Base-by-base conservation (phyloP, 2,329 filamentous ascomycete species). In the Trichoderma atroviride region DNA sequence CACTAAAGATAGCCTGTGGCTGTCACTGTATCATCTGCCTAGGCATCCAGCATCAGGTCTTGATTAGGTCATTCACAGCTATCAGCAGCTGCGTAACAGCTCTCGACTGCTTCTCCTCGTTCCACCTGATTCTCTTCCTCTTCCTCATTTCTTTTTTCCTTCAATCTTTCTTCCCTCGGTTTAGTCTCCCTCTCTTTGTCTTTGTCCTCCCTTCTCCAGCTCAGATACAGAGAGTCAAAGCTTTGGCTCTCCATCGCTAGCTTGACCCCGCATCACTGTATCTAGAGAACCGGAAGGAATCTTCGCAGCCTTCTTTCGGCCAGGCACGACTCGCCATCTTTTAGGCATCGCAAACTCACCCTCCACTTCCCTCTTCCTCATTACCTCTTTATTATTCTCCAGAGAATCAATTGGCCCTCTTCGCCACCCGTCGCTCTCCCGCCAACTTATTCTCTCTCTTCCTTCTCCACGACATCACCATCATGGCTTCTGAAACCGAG, bases 401-500 rank as follows among this genome's bases (percentile, higher is more conserved):
- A 43, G 4, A 24, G 3, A 43, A 13, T n/a, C 62, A 65, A 65
- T 65, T 65, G 35, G 37, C 11, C 9, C 22, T 9, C 24, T 31
- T 4, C 1, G 19, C n/a, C 37, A 35, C 2, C n/a, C 31, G n/a
- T 11, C 60, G n/a, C 35, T 24, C 31, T 29, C n/a, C 19, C n/a
- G 9, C 9, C 33, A 9, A 29, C 31, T 24, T 29, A 16, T 24
- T 22, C 47, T 27, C 9, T 33, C 16, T 16, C 24, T 29, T 7
- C 52, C 33, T 35, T 29, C 35, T 37, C 24, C 31, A 19, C 43
- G 24, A 11, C 63, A 35, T 66, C 74, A 75, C 72, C 69, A 75
- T 71, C 69, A 85, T 84, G 83, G 78, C 79, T 60, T 74, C 82
- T 70, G 78, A 81, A 71, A 81, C 81, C 70, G 74, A 76, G 16